Evolutionary conservation across 208 protist genomes (phyloP).

Genomic region (Vickermania spadyakhi): DNA sequence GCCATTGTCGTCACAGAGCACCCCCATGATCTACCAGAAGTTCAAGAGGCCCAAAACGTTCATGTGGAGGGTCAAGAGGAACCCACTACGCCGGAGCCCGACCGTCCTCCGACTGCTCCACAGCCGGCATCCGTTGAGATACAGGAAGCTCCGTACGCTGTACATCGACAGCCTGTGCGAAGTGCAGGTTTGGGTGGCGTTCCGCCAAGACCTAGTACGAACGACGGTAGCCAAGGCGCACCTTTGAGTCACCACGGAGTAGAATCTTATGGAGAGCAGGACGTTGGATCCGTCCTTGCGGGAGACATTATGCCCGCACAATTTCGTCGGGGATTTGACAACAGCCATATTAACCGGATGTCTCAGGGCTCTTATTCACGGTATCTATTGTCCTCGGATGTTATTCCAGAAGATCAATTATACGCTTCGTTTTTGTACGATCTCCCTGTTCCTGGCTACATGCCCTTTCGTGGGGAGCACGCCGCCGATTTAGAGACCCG

Average conservation of each 20-base stretch:
- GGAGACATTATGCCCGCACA: conserved; percentile 10
- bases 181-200: background rate
- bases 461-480: conserved; percentile 13
- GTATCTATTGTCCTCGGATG: conserved; percentile 37
- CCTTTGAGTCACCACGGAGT: background rate
- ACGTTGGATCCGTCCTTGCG: background rate
- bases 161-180: background rate
- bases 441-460: conserved; percentile 19
- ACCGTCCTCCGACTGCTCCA: no score
- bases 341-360: conserved; percentile 75
- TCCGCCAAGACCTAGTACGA: background rate
- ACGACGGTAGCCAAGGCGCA: background rate
- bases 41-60: background rate
- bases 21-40: background rate
- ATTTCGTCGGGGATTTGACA: conserved; percentile 48
- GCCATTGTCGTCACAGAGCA: background rate
- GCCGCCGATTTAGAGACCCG: background rate
- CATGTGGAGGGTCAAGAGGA: background rate
- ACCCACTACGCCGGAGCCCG: no score
- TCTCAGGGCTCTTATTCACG: conserved; percentile 55
- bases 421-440: conserved; percentile 32
- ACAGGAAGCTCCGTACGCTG: no score
- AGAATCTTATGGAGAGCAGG: background rate
- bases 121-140: no score
- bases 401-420: conserved; percentile 17